Base-by-base conservation (phyloP, 805 yeast species). In the Candida pini region DNA sequence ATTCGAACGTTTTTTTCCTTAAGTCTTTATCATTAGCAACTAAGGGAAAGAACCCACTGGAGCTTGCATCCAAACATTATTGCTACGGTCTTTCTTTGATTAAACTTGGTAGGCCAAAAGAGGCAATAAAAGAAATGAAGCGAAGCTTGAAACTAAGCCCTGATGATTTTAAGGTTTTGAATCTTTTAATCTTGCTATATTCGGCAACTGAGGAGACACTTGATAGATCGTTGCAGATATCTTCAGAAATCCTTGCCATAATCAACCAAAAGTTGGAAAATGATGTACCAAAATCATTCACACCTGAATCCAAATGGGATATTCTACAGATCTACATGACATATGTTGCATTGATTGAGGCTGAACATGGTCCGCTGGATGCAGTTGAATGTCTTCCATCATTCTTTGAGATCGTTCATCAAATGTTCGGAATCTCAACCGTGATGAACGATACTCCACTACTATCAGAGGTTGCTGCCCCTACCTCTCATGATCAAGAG, bases 271-370 rank as follows among this genome's bases (percentile, higher is more conserved):
- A 37, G 12, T 18, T 39, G 6, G 76, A 77, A 0, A 51, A 72
- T 23, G 66, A 68, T 35, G 62, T 71, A 45, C 34, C 75, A 64
- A 24, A 37, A 16, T 26, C 35, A 2, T 26, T 44, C 20, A 17
- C 49, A 12, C 23, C 38, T 10, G 31, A 33, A 13, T 38, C 60
- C 24, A 60, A 71, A 48, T 62, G 71, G 60, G 77, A 70, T 38
- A 69, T 78, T 36, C 51, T 79, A 34, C 84, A 85, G 51, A 66
- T 87, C 53, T 83, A 83, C 47, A 66, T 83, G 58, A 81, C 95
- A 0, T 85, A 81, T 47, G 60, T 87, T 24, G 76, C 85, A 2
- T 62, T 86, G n/a, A 60, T 76, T 34, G 88, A 82, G 48, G 67
- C 74, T 5, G 62, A 73, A 4, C 66, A 71, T 37, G 90, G 87